Evolutionary conservation across 2,329 filamentous ascomycete genomes (phyloP).

Genomic region (Aspergillus awamori): DNA sequence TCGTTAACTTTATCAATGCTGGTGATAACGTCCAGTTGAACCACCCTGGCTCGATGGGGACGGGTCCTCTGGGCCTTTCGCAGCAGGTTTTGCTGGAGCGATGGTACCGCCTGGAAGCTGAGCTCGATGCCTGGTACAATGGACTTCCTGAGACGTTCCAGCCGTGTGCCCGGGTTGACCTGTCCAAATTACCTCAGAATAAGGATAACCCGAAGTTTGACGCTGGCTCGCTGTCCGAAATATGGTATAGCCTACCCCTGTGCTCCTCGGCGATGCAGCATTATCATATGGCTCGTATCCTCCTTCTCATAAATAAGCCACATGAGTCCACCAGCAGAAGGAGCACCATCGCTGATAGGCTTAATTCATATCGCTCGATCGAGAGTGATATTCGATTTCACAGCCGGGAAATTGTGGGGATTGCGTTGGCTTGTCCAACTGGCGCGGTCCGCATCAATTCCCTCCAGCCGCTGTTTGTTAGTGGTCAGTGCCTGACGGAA

Average conservation of each 20-base stretch:
- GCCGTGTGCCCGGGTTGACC: slow-evolving; percentile 56
- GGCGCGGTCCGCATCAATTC: slow-evolving; percentile 63
- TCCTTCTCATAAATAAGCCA: slow-evolving; percentile 48
- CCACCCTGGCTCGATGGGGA: slow-evolving; percentile 28
- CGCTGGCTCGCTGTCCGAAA: slow-evolving; percentile 52
- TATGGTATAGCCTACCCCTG: slow-evolving; percentile 68
- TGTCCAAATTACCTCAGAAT: slow-evolving; percentile 28
- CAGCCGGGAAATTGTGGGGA: slow-evolving; percentile 64
- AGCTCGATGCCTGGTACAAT: slow-evolving; percentile 62
- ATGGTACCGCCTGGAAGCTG: slow-evolving; percentile 56
- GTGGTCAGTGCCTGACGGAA: slow-evolving; percentile 62
- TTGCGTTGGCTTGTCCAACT: slow-evolving; percentile 60
- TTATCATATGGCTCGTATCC: slow-evolving; percentile 48
- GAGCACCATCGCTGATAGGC: slow-evolving; percentile 56
- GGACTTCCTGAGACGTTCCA: slow-evolving; percentile 63
- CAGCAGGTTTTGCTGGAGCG: slow-evolving; percentile 50
- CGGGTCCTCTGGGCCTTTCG: slow-evolving; percentile 38
- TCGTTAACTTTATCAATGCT: slow-evolving; percentile 65
- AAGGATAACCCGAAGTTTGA: slow-evolving; percentile 36
- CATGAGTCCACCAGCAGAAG: slow-evolving; percentile 50
- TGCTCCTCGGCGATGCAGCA: slow-evolving; percentile 63
- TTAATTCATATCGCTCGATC: slow-evolving; percentile 62
- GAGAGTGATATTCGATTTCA: slow-evolving; percentile 59
- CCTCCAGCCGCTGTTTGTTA: slow-evolving; percentile 65
- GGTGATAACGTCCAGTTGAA: slow-evolving; percentile 53